phyloP scores from a whole-genome alignment of 176 grass and related monocot species.

The Tuctoria greenei region DNA sequence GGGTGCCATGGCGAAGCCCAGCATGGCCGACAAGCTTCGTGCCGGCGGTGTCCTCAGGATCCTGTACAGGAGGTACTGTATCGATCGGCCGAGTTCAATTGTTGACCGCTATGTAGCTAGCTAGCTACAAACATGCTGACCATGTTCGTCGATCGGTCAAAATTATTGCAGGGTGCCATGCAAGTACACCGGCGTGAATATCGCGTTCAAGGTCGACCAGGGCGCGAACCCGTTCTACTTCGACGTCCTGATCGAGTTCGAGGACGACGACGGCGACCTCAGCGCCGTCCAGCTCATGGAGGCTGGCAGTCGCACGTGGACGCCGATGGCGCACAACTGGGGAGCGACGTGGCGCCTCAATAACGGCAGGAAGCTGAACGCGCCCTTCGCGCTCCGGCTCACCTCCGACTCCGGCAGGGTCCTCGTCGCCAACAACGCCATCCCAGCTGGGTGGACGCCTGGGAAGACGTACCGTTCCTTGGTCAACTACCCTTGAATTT shows the following conservation, averaged over 20 bases:
- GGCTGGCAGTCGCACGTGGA: conserved; percentile 39
- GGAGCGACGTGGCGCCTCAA: conserved; percentile 60
- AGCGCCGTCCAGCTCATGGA: conserved; percentile 49
- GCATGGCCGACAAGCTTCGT: conserved; percentile 58
- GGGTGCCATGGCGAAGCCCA: conserved; percentile 64
- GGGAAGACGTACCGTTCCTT: conserved; percentile 56
- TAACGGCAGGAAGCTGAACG: conserved; percentile 46
- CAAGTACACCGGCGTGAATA: conserved; percentile 52
- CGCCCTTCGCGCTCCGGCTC: conserved; percentile 63
- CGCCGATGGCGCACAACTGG: conserved; percentile 65
- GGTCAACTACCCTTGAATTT: conserved; percentile 51
- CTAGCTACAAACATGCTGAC: neutral
- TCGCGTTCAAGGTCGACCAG: conserved; percentile 64
- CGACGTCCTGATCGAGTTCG: conserved; percentile 68
- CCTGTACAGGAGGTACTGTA: conserved; percentile 30
- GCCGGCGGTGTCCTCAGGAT: conserved; percentile 56
- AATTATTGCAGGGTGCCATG: conserved; percentile 45
- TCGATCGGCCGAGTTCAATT: neutral
- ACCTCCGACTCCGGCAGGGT: conserved; percentile 65
- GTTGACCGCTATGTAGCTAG: neutral
- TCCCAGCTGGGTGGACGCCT: conserved; percentile 53
- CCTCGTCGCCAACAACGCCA: conserved; percentile 51
- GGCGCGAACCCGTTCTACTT: conserved; percentile 68
- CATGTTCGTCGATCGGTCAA: neutral
- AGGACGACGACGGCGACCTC: conserved; percentile 76